Base-by-base conservation (phyloP, 1,139 yeast genomes). In the Arxiozyma slooffiae region DNA sequence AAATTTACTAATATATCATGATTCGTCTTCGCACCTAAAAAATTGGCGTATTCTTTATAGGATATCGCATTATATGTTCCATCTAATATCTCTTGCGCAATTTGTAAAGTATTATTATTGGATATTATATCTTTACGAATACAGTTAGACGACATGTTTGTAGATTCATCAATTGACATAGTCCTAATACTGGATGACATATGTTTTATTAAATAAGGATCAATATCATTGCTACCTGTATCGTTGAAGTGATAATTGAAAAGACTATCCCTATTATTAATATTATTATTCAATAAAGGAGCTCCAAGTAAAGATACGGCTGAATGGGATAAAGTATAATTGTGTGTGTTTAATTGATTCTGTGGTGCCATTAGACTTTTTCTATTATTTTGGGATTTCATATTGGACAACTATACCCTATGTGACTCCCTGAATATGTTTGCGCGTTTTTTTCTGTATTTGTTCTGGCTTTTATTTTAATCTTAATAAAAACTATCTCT, bases 21-120 rank as follows among this genome's bases (percentile, higher is more conserved):
- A 43, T 63, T 60, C 17, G 59, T 60, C 9, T 54, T 50, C 0
- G 59, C 53, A 0, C 75, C 76, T 34, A 73, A 51, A 44, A 58
- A 70, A 26, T 49, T 68, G 1, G 73, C 67, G 51, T 72, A 73
- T 30, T 69, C 66, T 22, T 59, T 63, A 14, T 59, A 56, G 3
- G 61, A 58, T 0, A 67, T 52, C 16, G 59, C 58, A 6, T 50
- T 48, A 51, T 61, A 70, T 1, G 59, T 55, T 20, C 67, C 64
- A 8, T 61, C 56, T 50, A 57, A 64, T n/a, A 73, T 60, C 30
- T 65, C 58, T 40, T 48, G 47, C 0, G 76, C 75, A 24, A 49
- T 48, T 37, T 39, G n/a, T 67, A 48, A 30, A 2, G 36, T 21
- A 37, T 47, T 49, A 14, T 37, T 18, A 34, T 11, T 42, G 16